These are phyloP conservation scores for Chionographis japonica DNA, from an alignment of 106 monocot genomes.

Conservation along the genomic window DNA sequence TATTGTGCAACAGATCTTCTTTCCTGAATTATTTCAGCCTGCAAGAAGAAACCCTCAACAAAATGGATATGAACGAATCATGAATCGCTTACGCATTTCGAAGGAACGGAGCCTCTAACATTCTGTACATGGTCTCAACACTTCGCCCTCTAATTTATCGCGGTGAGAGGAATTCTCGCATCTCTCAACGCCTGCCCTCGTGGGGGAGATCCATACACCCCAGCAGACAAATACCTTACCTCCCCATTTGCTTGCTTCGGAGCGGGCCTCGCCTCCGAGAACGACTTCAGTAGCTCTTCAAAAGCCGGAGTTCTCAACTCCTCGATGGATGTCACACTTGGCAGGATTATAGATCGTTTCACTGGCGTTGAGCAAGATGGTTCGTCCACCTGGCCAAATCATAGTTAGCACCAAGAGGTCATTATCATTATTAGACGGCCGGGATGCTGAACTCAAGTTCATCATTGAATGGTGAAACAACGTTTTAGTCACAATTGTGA, in stretches of 20 bases:
- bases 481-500: too few species aligned
- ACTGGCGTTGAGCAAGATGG: slow-evolving; percentile 87
- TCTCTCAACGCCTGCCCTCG: slow-evolving; percentile 45
- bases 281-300: slow-evolving; percentile 76
- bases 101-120: too few species aligned
- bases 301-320: slow-evolving; percentile 82
- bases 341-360: slow-evolving; percentile 54
- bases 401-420: background rate
- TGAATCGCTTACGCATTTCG: too few species aligned
- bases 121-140: too few species aligned
- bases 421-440: background rate
- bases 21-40: too few species aligned
- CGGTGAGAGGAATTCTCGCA: slow-evolving; percentile 58
- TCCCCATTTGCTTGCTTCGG: slow-evolving; percentile 70
- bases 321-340: slow-evolving; percentile 68
- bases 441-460: background rate
- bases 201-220: slow-evolving; percentile 30
- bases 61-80: too few species aligned
- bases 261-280: slow-evolving; percentile 57
- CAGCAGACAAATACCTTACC: slow-evolving; percentile 35
- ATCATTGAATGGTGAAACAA: background rate
- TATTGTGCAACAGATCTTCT: too few species aligned
- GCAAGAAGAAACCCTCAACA: too few species aligned
- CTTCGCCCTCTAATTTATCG: slow-evolving; percentile 37
- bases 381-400: slow-evolving; percentile 66